Evolutionary conservation across 495 filamentous ascomycete genomes (phyloP), one percentile per base, ranked within the genome.

Genomic region (Annulohypoxylon moriforme): DNA sequence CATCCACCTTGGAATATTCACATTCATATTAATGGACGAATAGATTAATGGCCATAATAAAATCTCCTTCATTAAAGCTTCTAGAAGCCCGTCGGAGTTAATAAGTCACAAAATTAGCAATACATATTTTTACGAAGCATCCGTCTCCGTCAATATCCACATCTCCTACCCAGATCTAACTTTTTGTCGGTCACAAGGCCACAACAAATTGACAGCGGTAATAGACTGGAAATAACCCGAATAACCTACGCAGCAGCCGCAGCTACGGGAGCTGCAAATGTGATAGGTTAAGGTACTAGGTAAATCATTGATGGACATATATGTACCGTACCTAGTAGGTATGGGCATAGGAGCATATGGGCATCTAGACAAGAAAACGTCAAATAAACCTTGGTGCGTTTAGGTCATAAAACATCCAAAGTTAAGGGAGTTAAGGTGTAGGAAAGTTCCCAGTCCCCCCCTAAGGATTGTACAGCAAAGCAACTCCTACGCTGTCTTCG

Each of bases 141-240:
- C 24, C 4, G 6, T 29, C 2, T 29, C 27, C 27, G n/a, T n/a
- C n/a, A n/a, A 34, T 22, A 50, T 50, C 46, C 46, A 50, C 46
- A 50, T 50, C 14, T 3, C 29, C 4, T 4, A 33, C 25, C 27
- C 27, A 53, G 14, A 53, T 53, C 49, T 53, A 31, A 5, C 8
- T 16, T 31, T 49, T 59, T 61, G 25, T 34, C 44, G 24, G 44
- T 46, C 27, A 69, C 50, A 29, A 29, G 20, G 24, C 20, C 29
- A 49, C 38, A 10, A 9, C 40, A 60, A 60, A 60, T 64, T 60
- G 60, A 68, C 64, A 68, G 20, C 55, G 64, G 64, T 24, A 72
- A 68, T 72, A 64, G 4, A 18, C 46, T 56, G 65, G 65, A 66
- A 59, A 73, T 68, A 69, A 59, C 27, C 44, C 20, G 24, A 44